A percentile compares a stretch with the other conserved stretches of the same genome.
phyloP scores from a whole-genome alignment of 148 eudicot species.

The Vaccinium myrtillus region DNA sequence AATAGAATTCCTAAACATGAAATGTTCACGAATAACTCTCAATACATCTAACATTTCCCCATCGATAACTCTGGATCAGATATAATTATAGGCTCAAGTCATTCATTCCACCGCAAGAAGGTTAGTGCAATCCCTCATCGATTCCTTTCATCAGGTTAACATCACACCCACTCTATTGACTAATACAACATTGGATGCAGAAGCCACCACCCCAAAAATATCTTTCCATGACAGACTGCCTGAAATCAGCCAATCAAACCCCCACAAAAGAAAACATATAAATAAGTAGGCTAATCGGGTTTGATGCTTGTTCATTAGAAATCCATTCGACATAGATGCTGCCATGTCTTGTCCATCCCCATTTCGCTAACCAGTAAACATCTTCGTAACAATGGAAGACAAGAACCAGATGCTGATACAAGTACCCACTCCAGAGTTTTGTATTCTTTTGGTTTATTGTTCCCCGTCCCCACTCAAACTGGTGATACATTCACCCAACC shows the following conservation, averaged over 20 bases:
- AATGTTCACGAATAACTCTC: not conserved
- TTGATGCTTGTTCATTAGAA: not conserved
- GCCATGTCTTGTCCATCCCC: not conserved
- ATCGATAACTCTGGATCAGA: not conserved
- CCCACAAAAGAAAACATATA: not conserved
- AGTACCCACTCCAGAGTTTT: not conserved
- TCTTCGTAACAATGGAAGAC: not conserved
- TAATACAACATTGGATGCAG: too few relatives aligned
- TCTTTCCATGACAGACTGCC: not conserved
- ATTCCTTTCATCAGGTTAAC: too few relatives aligned
- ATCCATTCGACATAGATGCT: not conserved
- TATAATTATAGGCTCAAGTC: not conserved
- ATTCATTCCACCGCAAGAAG: not conserved
- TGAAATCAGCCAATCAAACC: not conserved
- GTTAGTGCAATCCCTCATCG: too few relatives aligned
- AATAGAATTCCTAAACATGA: not conserved
- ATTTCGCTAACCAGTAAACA: not conserved
- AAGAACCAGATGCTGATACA: not conserved
- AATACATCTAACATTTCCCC: not conserved
- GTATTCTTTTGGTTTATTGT: not conserved
- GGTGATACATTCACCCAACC: not conserved
- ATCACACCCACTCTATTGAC: too few relatives aligned
- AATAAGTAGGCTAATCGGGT: not conserved
- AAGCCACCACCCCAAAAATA: not conserved
- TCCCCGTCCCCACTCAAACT: not conserved